Evolutionary conservation across 2,329 filamentous ascomycete species (phyloP).

Genomic region (Apiospora kogelbergensis): DNA sequence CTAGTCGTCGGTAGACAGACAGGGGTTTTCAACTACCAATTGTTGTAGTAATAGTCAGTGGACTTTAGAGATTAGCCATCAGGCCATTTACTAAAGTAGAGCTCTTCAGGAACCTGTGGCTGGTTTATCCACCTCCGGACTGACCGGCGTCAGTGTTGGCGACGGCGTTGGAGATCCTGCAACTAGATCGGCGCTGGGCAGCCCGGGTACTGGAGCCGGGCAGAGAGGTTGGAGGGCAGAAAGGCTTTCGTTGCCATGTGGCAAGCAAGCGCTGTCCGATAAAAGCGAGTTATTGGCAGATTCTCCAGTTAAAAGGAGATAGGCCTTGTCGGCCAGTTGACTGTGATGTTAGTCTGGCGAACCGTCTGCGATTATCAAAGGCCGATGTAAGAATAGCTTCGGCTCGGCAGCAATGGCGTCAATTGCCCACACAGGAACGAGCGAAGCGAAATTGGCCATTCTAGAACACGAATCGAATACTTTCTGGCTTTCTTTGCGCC

Average conservation of each 20-base stretch:
- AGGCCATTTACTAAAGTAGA: neutral
- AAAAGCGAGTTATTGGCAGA: neutral
- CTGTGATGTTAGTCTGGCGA: neutral
- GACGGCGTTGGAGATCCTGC: constrained; percentile 1
- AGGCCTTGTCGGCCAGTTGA: neutral
- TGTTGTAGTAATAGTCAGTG: neutral
- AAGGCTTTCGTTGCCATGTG: neutral
- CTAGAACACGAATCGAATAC: constrained; percentile 6
- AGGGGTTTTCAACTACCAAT: neutral
- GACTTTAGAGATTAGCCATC: neutral
- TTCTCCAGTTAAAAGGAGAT: neutral
- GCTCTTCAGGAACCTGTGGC: neutral
- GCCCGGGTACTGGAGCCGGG: neutral
- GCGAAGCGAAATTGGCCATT: constrained; percentile 7
- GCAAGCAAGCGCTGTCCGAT: neutral
- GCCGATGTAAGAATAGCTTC: constrained; percentile 4
- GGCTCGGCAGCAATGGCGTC: constrained; percentile 4
- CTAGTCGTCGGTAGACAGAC: neutral
- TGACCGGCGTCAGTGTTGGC: neutral
- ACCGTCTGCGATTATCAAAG: neutral
- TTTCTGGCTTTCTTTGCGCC: neutral
- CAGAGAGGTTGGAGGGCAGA: neutral
- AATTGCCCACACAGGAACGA: neutral
- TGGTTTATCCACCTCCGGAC: constrained; percentile 4
- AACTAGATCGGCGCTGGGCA: neutral